phyloP scores from a whole-genome alignment of 176 grass and related monocot genomes.

The Luzula sylvatica region DNA sequence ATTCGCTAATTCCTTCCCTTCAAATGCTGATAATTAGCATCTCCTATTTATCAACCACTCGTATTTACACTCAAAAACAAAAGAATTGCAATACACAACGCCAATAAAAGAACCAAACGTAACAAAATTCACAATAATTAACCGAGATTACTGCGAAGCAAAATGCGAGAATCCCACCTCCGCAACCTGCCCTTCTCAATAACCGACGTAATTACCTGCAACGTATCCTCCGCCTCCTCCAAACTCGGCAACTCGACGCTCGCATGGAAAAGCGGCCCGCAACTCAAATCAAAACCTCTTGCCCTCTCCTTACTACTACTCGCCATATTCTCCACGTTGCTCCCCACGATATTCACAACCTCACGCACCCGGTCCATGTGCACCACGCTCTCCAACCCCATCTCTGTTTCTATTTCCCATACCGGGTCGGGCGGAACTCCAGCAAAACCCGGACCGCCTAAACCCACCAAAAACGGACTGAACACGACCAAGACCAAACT shows the following conservation, averaged over 20 bases:
- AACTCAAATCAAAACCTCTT: constrained; percentile 22
- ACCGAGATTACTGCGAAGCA: constrained; percentile 16
- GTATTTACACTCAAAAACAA: no score
- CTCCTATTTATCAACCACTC: no score
- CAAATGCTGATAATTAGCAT: no score
- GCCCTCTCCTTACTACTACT: constrained; percentile 45
- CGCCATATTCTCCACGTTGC: constrained; percentile 54
- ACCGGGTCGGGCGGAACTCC: constrained; percentile 64
- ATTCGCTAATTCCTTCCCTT: no score
- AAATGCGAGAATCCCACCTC: constrained; percentile 10
- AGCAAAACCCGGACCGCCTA: constrained; percentile 43
- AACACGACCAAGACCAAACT: constrained; percentile 50
- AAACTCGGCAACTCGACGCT: constrained; percentile 50
- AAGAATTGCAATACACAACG: no score
- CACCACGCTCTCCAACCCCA: constrained; percentile 69
- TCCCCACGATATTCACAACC: constrained; percentile 82
- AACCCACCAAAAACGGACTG: constrained; percentile 46
- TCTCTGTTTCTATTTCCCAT: constrained; percentile 68
- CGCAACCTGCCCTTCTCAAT: constrained; percentile 52
- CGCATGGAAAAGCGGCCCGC: constrained; percentile 64
- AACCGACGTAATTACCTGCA: constrained; percentile 45
- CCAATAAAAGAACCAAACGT: no score
- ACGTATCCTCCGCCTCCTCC: constrained; percentile 63
- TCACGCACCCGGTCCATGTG: constrained; percentile 71
- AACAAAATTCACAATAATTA: no score